A percentile compares a stretch with the other conserved stretches of the same genome.
Conservation (phyloP, 2,329 filamentous ascomycete genomes). For the Phialemonium atrogriseum region DNA sequence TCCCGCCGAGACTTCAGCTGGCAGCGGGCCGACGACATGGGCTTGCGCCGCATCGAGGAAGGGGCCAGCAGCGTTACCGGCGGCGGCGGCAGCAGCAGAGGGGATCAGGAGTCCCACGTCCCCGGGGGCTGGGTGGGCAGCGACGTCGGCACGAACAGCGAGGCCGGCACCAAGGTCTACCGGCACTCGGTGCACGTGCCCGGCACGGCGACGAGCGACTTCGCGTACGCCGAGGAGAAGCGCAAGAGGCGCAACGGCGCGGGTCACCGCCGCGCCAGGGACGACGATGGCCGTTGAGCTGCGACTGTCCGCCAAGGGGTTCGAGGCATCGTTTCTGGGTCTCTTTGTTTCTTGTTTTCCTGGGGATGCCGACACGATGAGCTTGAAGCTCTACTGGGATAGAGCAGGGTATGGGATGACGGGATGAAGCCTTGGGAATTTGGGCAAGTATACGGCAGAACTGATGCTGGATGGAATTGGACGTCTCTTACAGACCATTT, state of each 20-base stretch:
- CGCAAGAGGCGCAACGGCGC: slow-evolving; percentile 28
- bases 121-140: slow-evolving; percentile 30
- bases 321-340: no score
- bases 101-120: slow-evolving; percentile 18
- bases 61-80: slow-evolving; percentile 19
- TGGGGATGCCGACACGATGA: no score
- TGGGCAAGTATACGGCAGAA: no score
- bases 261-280: slow-evolving; percentile 20
- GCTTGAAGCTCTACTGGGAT: no score
- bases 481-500: no score
- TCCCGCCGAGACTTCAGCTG: slow-evolving; percentile 44
- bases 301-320: no score
- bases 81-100: slow-evolving; percentile 14
- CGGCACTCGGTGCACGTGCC: slow-evolving; percentile 41
- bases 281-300: slow-evolving; percentile 7
- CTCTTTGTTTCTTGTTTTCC: no score
- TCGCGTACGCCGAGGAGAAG: slow-evolving; percentile 32
- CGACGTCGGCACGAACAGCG: slow-evolving; percentile 32
- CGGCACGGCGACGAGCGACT: slow-evolving; percentile 23
- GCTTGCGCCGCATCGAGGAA: slow-evolving; percentile 22
- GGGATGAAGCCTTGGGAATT: no score
- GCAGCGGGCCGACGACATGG: slow-evolving; percentile 32
- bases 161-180: slow-evolving; percentile 50
- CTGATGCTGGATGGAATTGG: no score
- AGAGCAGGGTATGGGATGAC: no score